Evolutionary conservation across 768 basidiomycete species (phyloP).

Genomic region (Amanita jacksonii): DNA sequence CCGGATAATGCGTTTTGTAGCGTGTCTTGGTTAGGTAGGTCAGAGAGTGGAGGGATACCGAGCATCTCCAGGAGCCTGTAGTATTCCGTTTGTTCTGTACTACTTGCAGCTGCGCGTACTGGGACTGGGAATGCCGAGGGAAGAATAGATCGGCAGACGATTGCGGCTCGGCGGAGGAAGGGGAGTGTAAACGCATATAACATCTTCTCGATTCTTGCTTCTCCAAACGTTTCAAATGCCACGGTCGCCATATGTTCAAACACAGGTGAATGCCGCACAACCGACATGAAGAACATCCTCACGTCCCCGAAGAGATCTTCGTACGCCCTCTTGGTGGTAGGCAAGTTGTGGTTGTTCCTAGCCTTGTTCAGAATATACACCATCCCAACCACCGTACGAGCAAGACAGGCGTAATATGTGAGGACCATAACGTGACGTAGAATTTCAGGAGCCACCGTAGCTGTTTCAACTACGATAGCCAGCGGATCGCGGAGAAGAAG

Average conservation of each 20-base stretch:
- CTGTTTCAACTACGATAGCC: conserved; percentile 81
- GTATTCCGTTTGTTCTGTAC: conserved; percentile 58
- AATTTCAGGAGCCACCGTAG: conserved; percentile 83
- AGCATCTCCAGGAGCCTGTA: conserved; percentile 64
- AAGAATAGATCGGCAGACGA: conserved; percentile 70
- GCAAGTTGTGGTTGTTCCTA: conserved; percentile 41
- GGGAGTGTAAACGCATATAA: conserved; percentile 85
- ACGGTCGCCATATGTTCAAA: conserved; percentile 80
- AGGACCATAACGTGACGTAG: conserved; percentile 83
- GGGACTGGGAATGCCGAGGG: conserved; percentile 54
- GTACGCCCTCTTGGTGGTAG: conserved; percentile 38
- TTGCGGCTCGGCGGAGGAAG: conserved; percentile 81
- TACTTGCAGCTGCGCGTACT: conserved; percentile 16
- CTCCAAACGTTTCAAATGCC: conserved; percentile 73
- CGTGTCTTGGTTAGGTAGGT: conserved; percentile 75
- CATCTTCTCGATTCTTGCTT: conserved; percentile 76
- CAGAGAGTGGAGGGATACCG: conserved; percentile 69
- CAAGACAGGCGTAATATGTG: conserved; percentile 84
- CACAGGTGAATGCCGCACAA: conserved; percentile 80
- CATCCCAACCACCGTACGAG: conserved; percentile 77
- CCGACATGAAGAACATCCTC: conserved; percentile 84
- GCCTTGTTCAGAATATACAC: conserved; percentile 76
- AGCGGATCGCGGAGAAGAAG: conserved; percentile 87
- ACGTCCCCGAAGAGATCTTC: conserved; percentile 76
- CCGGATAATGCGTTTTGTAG: conserved; percentile 83